Conservation (phyloP, 1,284 basidiomycete species). For the Taiwanofungus camphoratus region DNA sequence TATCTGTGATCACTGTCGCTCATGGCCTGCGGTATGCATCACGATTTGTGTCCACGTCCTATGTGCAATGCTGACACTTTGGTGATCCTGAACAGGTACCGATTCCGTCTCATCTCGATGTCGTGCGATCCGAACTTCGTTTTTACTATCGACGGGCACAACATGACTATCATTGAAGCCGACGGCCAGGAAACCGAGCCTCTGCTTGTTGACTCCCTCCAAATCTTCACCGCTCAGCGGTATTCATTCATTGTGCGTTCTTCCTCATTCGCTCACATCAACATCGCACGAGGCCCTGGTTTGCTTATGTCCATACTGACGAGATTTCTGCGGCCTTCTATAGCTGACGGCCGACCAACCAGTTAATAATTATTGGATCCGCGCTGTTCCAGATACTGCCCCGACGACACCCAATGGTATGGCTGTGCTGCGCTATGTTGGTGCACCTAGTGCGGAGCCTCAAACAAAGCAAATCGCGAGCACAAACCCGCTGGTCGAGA, state of each 20-base stretch:
- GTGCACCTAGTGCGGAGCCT: constrained; percentile 39
- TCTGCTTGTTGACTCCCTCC: constrained; percentile 33
- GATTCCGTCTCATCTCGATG: constrained; percentile 46
- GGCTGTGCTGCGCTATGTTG: constrained; percentile 49
- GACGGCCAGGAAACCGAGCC: constrained; percentile 30
- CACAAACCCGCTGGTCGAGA: constrained; percentile 23
- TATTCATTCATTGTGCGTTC: constrained; percentile 28
- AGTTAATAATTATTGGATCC: constrained; percentile 20
- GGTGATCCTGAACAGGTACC: constrained; percentile 21
- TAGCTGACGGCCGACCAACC: constrained; percentile 15
- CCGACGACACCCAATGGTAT: constrained; percentile 35
- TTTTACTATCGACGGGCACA: constrained; percentile 34
- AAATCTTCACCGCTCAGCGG: constrained; percentile 33
- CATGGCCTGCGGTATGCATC: constrained; percentile 30
- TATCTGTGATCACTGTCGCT: constrained; percentile 29
- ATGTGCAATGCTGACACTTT: no score
- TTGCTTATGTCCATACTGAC: not conserved
- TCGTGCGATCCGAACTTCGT: constrained; percentile 30
- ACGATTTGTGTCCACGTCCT: no score
- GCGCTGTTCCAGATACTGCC: constrained; percentile 26
- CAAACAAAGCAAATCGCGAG: constrained; percentile 20
- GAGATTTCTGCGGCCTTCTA: constrained; percentile 20
- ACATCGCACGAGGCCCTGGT: no score
- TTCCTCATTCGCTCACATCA: not conserved
- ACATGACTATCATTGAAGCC: constrained; percentile 32